Percentiles rank a stretch among this genome's conserved stretches.
Evolutionary conservation across 768 basidiomycete genomes (phyloP).

Genomic region (Scleroderma citrinum): DNA sequence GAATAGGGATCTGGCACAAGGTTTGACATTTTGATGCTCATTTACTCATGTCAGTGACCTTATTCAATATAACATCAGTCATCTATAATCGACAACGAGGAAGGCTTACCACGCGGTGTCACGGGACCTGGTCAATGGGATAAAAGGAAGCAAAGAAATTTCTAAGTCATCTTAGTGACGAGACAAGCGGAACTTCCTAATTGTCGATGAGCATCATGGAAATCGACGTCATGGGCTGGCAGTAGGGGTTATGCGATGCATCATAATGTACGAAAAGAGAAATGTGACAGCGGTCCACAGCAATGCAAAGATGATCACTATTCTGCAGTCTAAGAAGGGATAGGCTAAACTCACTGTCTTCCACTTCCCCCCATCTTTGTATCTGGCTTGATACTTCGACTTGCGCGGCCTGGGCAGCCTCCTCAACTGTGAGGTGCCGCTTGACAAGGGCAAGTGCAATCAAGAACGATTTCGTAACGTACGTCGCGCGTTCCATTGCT

Average conservation of each 20-base stretch:
- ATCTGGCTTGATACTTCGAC: conserved; percentile 97
- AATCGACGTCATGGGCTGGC: conserved; percentile 95
- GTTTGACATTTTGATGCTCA: conserved; percentile 6
- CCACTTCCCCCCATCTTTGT: conserved; percentile 98
- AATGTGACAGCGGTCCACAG: conserved; percentile 5
- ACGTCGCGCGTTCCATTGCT: conserved; percentile 91
- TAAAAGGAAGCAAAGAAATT: conserved; percentile 5
- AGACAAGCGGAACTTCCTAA: conserved; percentile 76
- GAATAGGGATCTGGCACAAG: neutral
- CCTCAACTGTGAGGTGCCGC: conserved; percentile 69
- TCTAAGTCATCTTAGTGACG: conserved; percentile 32
- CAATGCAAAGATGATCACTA: conserved; percentile 1
- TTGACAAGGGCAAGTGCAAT: conserved; percentile 81
- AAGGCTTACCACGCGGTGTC: conserved; percentile 3
- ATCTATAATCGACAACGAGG: conserved; percentile 6
- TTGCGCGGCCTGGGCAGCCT: conserved; percentile 78
- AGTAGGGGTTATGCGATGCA: conserved; percentile 1
- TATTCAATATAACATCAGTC: conserved; percentile 7
- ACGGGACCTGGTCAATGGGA: conserved; percentile 3
- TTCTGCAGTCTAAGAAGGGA: neutral
- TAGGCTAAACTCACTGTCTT: conserved; percentile 73
- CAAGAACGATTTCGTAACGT: conserved; percentile 86
- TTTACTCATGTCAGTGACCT: conserved; percentile 13
- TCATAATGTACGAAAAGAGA: neutral
- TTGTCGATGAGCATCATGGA: conserved; percentile 85